phyloP scores from a whole-genome alignment of 139 green algal genomes.

The Micractinium sp. region DNA sequence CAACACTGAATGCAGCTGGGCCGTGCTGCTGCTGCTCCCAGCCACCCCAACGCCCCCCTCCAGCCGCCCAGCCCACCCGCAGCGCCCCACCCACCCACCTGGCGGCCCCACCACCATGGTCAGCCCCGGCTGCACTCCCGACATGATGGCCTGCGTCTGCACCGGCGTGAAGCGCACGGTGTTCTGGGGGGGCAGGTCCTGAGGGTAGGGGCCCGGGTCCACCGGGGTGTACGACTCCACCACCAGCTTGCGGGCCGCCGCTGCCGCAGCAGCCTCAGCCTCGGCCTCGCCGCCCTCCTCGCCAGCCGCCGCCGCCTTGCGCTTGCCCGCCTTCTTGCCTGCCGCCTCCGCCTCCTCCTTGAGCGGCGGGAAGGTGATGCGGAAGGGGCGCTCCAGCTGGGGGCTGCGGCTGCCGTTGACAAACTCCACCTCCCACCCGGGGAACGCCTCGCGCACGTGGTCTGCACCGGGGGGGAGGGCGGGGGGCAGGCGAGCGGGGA shows the following conservation, averaged over 20 bases:
- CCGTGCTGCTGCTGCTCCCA: background rate
- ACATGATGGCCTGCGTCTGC: conserved; percentile 83
- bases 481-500: background rate
- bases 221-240: conserved; percentile 82
- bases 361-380: conserved; percentile 80
- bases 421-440: conserved; percentile 71
- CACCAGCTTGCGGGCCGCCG: conserved; percentile 54
- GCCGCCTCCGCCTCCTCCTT: conserved; percentile 32
- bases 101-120: conserved; percentile 97
- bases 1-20: too few species aligned
- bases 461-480: conserved; percentile 25
- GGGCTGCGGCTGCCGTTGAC: conserved; percentile 29
- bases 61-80: conserved; percentile 50
- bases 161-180: conserved; percentile 93
- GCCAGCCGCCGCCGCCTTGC: conserved; percentile 35
- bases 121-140: conserved; percentile 89
- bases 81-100: conserved; percentile 46
- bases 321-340: conserved; percentile 28
- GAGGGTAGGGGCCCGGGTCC: conserved; percentile 90
- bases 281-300: background rate
- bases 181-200: conserved; percentile 85
- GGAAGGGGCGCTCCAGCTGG: conserved; percentile 75
- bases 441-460: conserved; percentile 90
- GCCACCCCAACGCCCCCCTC: background rate
- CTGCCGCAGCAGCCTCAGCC: background rate